Conservation (phyloP, 2,329 filamentous ascomycete species). For the Fusarium transvaalense region DNA sequence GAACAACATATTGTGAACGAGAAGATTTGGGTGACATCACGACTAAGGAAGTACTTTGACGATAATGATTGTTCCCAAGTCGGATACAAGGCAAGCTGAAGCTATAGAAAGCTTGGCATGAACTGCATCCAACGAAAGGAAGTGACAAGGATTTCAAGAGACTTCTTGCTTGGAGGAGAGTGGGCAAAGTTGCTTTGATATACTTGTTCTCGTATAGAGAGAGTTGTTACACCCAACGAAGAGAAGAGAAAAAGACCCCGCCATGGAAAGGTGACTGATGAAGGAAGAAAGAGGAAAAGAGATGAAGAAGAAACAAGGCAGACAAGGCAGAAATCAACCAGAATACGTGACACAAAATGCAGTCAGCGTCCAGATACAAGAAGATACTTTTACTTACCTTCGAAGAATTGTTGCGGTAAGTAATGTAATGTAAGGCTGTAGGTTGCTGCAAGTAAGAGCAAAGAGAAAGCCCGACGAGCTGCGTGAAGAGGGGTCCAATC, state of each 20-base stretch:
- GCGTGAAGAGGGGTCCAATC: constrained; percentile 46
- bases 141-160: neutral
- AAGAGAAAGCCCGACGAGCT: constrained; percentile 22
- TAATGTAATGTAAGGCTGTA: constrained; percentile 22
- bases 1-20: constrained; percentile 25
- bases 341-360: constrained; percentile 26
- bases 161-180: constrained; percentile 2
- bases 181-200: constrained; percentile 19
- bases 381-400: constrained; percentile 45
- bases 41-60: constrained; percentile 12
- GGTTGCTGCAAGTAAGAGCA: constrained; percentile 44
- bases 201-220: constrained; percentile 26
- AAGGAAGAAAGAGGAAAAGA: constrained; percentile 4
- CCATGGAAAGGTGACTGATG: constrained; percentile 17
- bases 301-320: constrained; percentile 23
- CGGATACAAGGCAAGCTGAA: constrained; percentile 1
- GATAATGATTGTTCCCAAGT: constrained; percentile 7
- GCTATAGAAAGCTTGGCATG: constrained; percentile 7
- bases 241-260: constrained; percentile 32
- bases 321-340: constrained; percentile 36
- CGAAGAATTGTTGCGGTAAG: constrained; percentile 40
- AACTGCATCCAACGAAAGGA: neutral
- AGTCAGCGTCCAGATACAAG: constrained; percentile 34
- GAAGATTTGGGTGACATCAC: constrained; percentile 26
- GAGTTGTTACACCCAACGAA: constrained; percentile 28